Conservation (phyloP, 2,329 filamentous ascomycete species). For the Exophiala calicioides region DNA sequence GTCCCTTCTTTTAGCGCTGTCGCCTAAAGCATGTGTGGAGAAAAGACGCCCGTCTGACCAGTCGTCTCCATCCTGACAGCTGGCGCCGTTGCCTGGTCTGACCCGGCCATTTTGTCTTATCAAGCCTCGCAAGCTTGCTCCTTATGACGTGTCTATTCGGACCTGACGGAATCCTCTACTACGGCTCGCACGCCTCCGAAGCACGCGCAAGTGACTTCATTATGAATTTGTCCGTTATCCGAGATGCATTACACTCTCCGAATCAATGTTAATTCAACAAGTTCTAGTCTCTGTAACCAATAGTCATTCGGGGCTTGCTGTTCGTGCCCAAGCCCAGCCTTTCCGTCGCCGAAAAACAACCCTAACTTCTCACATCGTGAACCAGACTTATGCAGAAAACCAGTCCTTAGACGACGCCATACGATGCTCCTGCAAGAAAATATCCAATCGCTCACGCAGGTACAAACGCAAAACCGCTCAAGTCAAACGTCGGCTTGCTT, state of each 20-base stretch:
- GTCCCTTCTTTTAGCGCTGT: too few species aligned
- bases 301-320: conserved; percentile 5
- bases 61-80: too few species aligned
- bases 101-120: too few species aligned
- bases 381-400: background rate
- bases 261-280: too few species aligned
- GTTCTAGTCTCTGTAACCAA: conserved; percentile 15
- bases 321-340: conserved; percentile 17
- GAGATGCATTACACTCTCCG: background rate
- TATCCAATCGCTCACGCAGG: conserved; percentile 23
- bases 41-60: too few species aligned
- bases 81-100: too few species aligned
- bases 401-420: conserved; percentile 10
- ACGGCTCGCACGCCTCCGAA: too few species aligned
- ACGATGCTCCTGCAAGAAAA: conserved; percentile 11
- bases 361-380: conserved; percentile 16
- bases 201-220: too few species aligned
- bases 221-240: too few species aligned
- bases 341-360: conserved; percentile 11
- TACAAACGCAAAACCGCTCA: conserved; percentile 42
- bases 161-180: too few species aligned
- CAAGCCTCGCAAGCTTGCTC: too few species aligned
- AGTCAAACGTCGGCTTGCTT: conserved; percentile 34
- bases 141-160: conserved; percentile 2
- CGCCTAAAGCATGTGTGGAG: too few species aligned